Evolutionary conservation across 805 yeast species (phyloP), one percentile per base, ranked within the genome.

Genomic region (Gaillardinia entomophila): DNA sequence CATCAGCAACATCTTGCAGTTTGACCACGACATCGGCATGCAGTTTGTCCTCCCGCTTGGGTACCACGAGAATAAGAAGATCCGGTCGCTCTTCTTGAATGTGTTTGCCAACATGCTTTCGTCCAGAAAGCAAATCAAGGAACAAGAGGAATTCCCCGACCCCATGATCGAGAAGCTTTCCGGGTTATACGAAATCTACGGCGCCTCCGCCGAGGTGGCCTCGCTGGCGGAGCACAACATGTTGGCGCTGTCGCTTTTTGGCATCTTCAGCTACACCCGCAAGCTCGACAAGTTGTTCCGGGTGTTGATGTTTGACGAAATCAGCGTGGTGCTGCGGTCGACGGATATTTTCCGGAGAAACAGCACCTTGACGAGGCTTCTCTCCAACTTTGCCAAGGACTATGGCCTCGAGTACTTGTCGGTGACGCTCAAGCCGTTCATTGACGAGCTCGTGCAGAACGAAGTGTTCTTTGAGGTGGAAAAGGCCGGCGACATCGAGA

Each of bases 301-400:
- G 2, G 66, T 71, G 7, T 57, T 83, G 29, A 62, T 86, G 13
- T 62, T 61, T 17, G 75, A 74, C 36, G 95, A 86, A 50, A 80
- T 87, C 15, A 51, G 62, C 31, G 65, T 60, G 18, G 77, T 84
- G 0, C 57, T 73, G 1, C 72, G 81, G 37, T 73, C 83, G 13
- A 75, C 83, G 19, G 92, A 84, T 48, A 75, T 87, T 19, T 66
- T 87, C 45, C 70, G 96, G 46, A 71, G 92, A 33, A 87, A 87
- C 52, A 79, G 89, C 32, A 82, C 86, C 24, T 83, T 92, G 20
- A 86, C 95, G 0, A 72, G 88, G 45, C 67, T 86, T 32, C 64
- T 86, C 32, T 79, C 89, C 0, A 62, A 82, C 12, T 77, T 79
- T 43, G 84, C 92, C 1, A 75, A 78, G 44, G 63, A 70, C n/a